Conservation (phyloP, 2,329 filamentous ascomycete species). For the Magnaporthales sp. region DNA sequence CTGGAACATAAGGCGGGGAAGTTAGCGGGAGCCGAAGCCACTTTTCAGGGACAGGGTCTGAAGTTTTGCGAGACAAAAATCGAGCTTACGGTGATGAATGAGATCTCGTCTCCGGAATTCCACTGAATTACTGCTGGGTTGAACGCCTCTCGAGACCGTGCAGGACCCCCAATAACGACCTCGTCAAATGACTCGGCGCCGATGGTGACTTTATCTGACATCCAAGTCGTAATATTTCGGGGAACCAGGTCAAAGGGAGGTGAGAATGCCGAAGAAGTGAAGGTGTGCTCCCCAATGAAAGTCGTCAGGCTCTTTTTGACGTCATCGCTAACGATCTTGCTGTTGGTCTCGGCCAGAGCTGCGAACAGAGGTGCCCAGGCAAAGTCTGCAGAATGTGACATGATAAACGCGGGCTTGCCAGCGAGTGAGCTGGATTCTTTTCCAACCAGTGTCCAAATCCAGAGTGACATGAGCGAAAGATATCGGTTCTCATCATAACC, state of each 20-base stretch:
- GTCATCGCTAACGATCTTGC: slow-evolving; percentile 31
- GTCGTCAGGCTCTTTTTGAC: slow-evolving; percentile 29
- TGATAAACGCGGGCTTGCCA: slow-evolving; percentile 15
- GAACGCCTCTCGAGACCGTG: slow-evolving; percentile 41
- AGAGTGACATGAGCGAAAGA: slow-evolving; percentile 46
- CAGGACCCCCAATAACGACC: slow-evolving; percentile 44
- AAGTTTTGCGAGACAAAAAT: background rate
- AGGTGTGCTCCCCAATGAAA: slow-evolving; percentile 45
- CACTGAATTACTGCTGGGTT: slow-evolving; percentile 54
- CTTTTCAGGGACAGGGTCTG: background rate
- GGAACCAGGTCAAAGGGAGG: slow-evolving; percentile 48
- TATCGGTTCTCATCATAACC: slow-evolving; percentile 58
- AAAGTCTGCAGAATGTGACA: slow-evolving; percentile 52
- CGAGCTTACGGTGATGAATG: slow-evolving; percentile 15
- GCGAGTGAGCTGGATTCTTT: slow-evolving; percentile 30
- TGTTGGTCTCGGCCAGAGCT: slow-evolving; percentile 40
- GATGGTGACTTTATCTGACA: slow-evolving; percentile 47
- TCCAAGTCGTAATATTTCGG: slow-evolving; percentile 51
- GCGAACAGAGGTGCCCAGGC: slow-evolving; percentile 48
- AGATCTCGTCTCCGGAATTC: slow-evolving; percentile 30
- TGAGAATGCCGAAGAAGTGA: slow-evolving; percentile 42
- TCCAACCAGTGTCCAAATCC: slow-evolving; percentile 50
- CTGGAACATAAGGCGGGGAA: slow-evolving; percentile 18
- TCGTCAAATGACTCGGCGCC: slow-evolving; percentile 51
- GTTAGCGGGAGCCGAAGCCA: background rate